A percentile compares a stretch with the other conserved stretches of the same genome.
Conservation (phyloP, 208 protist species). For the Crithidia brevicula region DNA sequence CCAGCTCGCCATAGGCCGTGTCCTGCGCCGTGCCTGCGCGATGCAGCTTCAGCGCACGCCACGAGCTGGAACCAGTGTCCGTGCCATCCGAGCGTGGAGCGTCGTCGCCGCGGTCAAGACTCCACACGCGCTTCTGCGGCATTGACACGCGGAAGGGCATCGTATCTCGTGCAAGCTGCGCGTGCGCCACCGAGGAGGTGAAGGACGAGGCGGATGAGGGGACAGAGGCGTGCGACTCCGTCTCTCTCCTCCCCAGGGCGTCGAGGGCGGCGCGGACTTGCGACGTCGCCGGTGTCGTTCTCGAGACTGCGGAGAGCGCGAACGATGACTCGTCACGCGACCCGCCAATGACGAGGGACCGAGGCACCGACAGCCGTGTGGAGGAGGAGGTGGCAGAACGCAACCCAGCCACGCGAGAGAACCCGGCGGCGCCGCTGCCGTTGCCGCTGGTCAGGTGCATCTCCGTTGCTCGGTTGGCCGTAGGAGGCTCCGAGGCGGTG, state of each 20-base stretch:
- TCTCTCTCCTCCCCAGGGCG: not conserved
- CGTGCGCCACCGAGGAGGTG: too few species aligned
- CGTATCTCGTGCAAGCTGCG: slow-evolving; percentile 14
- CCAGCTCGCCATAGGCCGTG: not conserved
- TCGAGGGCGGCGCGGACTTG: slow-evolving; percentile 12
- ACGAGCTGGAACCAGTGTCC: not conserved
- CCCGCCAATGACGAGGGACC: slow-evolving; percentile 10
- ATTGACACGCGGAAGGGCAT: slow-evolving; percentile 29
- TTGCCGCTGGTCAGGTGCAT: slow-evolving; percentile 7
- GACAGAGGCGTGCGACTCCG: too few species aligned
- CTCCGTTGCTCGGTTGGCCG: not conserved
- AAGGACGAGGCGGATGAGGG: not conserved
- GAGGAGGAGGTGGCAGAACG: slow-evolving; percentile 2
- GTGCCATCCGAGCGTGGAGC: not conserved
- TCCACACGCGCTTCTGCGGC: slow-evolving; percentile 14
- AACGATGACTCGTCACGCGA: not conserved
- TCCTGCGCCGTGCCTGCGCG: slow-evolving; percentile 3
- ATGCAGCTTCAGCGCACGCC: slow-evolving; percentile 21
- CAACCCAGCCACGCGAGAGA: slow-evolving; percentile 1
- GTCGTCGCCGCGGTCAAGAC: slow-evolving; percentile 12
- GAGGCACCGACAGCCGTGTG: not conserved
- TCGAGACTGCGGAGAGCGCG: not conserved
- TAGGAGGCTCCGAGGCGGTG: not conserved
- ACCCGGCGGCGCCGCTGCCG: not conserved
- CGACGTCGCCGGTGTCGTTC: not conserved